These are phyloP conservation scores for Pelargonium australe DNA, from an alignment of 441 rosid species.

Conservation along the genomic window DNA sequence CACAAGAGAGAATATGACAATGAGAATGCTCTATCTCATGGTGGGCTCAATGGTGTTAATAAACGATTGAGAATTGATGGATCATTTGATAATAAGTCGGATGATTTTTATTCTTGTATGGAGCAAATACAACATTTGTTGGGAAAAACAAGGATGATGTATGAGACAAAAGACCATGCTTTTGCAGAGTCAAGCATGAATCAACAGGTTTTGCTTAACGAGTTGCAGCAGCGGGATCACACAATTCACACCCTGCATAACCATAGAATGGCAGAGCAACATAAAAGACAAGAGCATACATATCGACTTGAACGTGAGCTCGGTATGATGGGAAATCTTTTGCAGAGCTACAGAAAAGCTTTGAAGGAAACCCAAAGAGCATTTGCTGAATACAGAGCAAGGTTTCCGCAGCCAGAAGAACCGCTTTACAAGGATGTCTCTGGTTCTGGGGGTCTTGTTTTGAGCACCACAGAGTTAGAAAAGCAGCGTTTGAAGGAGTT, in stretches of 20 bases:
- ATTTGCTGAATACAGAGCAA: conserved; percentile 57
- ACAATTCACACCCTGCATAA: conserved; percentile 57
- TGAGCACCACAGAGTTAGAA: conserved; percentile 59
- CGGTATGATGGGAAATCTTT: conserved; percentile 51
- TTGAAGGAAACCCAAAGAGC: conserved; percentile 56
- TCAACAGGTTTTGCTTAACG: conserved; percentile 45
- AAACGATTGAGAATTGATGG: conserved; percentile 65
- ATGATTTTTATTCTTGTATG: conserved; percentile 37
- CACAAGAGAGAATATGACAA: conserved; percentile 57
- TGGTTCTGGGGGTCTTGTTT: conserved; percentile 75
- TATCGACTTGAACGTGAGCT: conserved; percentile 68
- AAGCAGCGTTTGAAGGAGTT: conserved; percentile 56
- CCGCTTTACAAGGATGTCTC: conserved; percentile 67
- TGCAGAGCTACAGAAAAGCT: conserved; percentile 66
- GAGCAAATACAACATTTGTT: conserved; percentile 42
- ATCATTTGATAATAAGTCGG: conserved; percentile 45
- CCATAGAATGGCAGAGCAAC: conserved; percentile 51
- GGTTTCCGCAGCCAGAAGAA: conserved; percentile 44
- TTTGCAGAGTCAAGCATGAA: conserved; percentile 36
- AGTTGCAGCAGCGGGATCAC: conserved; percentile 43
- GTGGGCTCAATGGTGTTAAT: conserved; percentile 37
- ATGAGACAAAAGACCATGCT: conserved; percentile 44
- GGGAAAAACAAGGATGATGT: conserved; percentile 46
- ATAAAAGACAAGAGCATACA: conserved; percentile 39
- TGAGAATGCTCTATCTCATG: conserved; percentile 40